Percentiles rank a stretch among this genome's conserved stretches.
Conservation (phyloP, 495 filamentous ascomycete species). For the Hypoxylon subgilvum region DNA sequence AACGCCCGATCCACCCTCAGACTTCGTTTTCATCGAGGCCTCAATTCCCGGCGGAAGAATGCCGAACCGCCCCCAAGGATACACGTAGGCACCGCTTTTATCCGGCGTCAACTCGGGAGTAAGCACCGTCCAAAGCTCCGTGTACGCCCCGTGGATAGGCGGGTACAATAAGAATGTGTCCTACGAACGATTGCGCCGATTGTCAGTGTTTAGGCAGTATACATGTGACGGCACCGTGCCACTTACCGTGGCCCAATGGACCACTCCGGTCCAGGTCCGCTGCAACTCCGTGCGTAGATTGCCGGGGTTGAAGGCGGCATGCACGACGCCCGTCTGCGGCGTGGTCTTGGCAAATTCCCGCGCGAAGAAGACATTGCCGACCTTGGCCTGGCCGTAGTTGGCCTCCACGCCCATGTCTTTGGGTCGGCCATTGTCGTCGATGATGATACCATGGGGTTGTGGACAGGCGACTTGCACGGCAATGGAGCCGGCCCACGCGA, state of each 20-base stretch:
- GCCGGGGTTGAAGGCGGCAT: constrained; percentile 48
- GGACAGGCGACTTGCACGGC: constrained; percentile 38
- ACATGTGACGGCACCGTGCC: neutral
- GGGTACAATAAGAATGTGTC: constrained; percentile 9
- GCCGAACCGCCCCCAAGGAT: constrained; percentile 50
- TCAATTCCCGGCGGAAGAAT: constrained; percentile 44
- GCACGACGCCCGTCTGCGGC: constrained; percentile 28
- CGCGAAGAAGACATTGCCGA: constrained; percentile 43
- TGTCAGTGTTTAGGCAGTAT: too few species aligned
- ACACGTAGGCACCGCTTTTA: constrained; percentile 45
- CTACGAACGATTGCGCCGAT: neutral
- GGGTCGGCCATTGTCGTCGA: constrained; percentile 40
- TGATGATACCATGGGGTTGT: constrained; percentile 37
- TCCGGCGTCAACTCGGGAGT: constrained; percentile 43
- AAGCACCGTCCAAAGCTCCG: constrained; percentile 49
- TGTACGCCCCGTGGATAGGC: constrained; percentile 48
- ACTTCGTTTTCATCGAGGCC: constrained; percentile 35
- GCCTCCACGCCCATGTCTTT: neutral
- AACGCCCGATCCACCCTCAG: constrained; percentile 45
- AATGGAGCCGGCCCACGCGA: constrained; percentile 50
- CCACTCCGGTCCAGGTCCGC: constrained; percentile 24
- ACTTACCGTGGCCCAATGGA: constrained; percentile 12
- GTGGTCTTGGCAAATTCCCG: constrained; percentile 40
- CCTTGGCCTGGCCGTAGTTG: constrained; percentile 49
- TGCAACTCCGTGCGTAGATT: constrained; percentile 46